phyloP scores from a whole-genome alignment of 306 rosid genomes.

The Elaeagnus macrophylla region DNA sequence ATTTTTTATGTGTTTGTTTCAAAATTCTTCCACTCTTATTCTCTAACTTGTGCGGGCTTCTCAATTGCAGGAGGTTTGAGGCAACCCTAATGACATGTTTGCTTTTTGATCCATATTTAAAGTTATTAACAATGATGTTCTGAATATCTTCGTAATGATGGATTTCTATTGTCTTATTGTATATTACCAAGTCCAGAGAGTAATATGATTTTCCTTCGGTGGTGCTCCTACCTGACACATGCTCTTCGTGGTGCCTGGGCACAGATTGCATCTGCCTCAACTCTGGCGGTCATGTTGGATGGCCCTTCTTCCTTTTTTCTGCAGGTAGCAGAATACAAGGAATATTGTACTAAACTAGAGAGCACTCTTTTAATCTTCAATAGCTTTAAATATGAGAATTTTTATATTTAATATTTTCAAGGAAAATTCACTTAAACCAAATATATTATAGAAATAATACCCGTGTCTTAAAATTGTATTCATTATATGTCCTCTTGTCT shows the following conservation, averaged over 20 bases:
- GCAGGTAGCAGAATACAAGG: slow-evolving; percentile 88
- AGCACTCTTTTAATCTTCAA: too few relatives aligned
- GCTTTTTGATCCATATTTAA: slow-evolving; percentile 73
- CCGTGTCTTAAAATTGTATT: too few relatives aligned
- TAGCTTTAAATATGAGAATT: too few relatives aligned
- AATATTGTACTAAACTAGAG: too few relatives aligned
- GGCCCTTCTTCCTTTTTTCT: slow-evolving; percentile 68
- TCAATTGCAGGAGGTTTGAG: slow-evolving; percentile 64
- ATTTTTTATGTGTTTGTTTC: neutral
- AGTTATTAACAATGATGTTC: slow-evolving; percentile 42
- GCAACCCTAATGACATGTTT: slow-evolving; percentile 79
- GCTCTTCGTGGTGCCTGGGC: slow-evolving; percentile 41
- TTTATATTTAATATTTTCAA: too few relatives aligned
- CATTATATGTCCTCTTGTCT: too few relatives aligned
- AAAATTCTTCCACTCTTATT: neutral
- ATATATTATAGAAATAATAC: too few relatives aligned
- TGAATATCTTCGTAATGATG: too few relatives aligned
- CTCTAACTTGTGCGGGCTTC: slow-evolving; percentile 9
- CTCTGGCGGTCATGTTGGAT: slow-evolving; percentile 69
- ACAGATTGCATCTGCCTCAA: slow-evolving; percentile 63
- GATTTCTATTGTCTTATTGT: slow-evolving; percentile 10
- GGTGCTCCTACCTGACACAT: slow-evolving; percentile 15
- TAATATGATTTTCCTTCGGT: slow-evolving; percentile 6
- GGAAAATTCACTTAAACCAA: too few relatives aligned
- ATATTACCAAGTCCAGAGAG: neutral